A percentile compares a stretch with the other conserved stretches of the same genome.
Evolutionary conservation across 805 yeast species (phyloP).

Genomic region (Ogataea populi-albae): DNA sequence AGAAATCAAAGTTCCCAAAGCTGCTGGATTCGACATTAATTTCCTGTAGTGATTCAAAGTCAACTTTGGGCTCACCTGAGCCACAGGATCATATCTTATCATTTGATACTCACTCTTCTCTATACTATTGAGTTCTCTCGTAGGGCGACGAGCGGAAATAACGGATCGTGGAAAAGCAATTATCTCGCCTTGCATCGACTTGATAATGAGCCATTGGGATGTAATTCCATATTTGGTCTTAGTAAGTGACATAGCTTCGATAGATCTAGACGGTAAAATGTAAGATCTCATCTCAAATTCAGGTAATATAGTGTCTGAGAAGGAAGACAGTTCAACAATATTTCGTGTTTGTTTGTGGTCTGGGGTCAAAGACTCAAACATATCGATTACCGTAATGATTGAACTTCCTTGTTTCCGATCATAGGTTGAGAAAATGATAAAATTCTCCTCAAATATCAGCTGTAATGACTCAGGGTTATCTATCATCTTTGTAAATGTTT

Average conservation of each 20-base stretch:
- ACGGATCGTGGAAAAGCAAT: conserved; percentile 66
- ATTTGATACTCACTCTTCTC: conserved; percentile 60
- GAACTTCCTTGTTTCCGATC: conserved; percentile 45
- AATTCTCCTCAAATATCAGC: conserved; percentile 74
- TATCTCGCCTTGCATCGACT: conserved; percentile 60
- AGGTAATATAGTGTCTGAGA: conserved; percentile 36
- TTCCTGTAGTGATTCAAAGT: conserved; percentile 51
- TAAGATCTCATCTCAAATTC: conserved; percentile 55
- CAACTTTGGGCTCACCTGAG: conserved; percentile 47
- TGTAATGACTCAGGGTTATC: conserved; percentile 36
- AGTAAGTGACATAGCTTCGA: conserved; percentile 51
- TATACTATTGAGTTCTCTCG: conserved; percentile 47
- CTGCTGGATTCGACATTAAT: conserved; percentile 25
- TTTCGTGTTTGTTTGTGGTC: conserved; percentile 38
- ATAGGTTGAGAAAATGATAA: conserved; percentile 69
- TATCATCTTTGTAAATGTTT: conserved; percentile 37
- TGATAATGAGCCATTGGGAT: conserved; percentile 58
- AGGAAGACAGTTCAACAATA: conserved; percentile 14
- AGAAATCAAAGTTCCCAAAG: conserved; percentile 38
- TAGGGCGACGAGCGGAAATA: conserved; percentile 65
- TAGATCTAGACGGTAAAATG: conserved; percentile 52
- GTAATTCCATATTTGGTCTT: conserved; percentile 66
- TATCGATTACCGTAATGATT: conserved; percentile 68
- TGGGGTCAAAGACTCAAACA: conserved; percentile 65
- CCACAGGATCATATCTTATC: conserved; percentile 62